phyloP scores from a whole-genome alignment of 768 basidiomycete species.

The Leccinum ochraceum region DNA sequence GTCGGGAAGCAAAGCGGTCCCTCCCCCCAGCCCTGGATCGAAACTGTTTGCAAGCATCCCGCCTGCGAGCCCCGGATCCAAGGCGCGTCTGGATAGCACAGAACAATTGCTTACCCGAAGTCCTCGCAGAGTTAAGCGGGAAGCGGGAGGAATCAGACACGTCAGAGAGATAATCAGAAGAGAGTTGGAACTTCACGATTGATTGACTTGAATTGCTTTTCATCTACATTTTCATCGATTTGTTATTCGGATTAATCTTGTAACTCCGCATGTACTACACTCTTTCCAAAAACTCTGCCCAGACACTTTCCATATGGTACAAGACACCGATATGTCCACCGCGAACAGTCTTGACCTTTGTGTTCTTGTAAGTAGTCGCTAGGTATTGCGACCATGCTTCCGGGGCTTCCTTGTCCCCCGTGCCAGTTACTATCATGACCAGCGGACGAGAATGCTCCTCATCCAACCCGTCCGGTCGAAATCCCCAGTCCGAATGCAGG shows the following conservation, averaged over 20 bases:
- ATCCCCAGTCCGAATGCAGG: slow-evolving; percentile 55
- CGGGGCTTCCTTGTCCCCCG: slow-evolving; percentile 44
- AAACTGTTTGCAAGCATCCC: slow-evolving; percentile 21
- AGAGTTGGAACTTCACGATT: slow-evolving; percentile 73
- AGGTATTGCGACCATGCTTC: slow-evolving; percentile 49
- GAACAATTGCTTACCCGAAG: slow-evolving; percentile 65
- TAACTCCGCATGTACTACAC: slow-evolving; percentile 9
- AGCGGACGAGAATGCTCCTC: slow-evolving; percentile 45
- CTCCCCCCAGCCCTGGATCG: slow-evolving; percentile 44
- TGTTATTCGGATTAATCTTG: slow-evolving; percentile 25
- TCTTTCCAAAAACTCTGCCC: slow-evolving; percentile 35
- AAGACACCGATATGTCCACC: slow-evolving; percentile 54
- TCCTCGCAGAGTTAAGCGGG: slow-evolving; percentile 68
- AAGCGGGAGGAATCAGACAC: slow-evolving; percentile 72
- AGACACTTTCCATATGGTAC: slow-evolving; percentile 48
- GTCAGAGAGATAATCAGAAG: slow-evolving; percentile 80
- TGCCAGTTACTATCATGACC: slow-evolving; percentile 47
- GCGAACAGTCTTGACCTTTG: slow-evolving; percentile 39
- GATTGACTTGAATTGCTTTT: slow-evolving; percentile 26
- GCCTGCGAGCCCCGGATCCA: slow-evolving; percentile 52
- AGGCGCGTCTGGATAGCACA: slow-evolving; percentile 57
- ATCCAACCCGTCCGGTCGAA: slow-evolving; percentile 42
- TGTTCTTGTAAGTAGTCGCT: slow-evolving; percentile 47
- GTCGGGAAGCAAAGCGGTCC: slow-evolving; percentile 17
- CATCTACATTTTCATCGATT: slow-evolving; percentile 32